Percentiles rank a stretch among this genome's conserved stretches.
These are phyloP conservation scores for Pulicaria dysenterica DNA, from an alignment of 129 eudicot genomes.

Conservation along the genomic window DNA sequence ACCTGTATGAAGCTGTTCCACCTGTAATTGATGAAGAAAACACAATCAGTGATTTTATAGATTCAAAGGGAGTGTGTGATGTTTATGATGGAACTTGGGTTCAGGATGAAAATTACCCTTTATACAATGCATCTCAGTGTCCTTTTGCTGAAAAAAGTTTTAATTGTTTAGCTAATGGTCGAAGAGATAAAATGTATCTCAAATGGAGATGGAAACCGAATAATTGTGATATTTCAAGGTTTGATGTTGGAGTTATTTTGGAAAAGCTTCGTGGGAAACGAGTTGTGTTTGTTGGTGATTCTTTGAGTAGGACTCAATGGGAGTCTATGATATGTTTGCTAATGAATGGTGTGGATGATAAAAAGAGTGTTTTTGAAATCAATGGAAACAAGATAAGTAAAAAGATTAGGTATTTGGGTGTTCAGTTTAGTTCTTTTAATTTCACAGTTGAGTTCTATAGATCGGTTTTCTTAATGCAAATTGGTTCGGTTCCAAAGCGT, in stretches of 20 bases:
- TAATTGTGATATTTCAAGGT: conserved; percentile 61
- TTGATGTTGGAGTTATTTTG: conserved; percentile 50
- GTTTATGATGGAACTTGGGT: conserved; percentile 86
- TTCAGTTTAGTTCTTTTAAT: conserved; percentile 54
- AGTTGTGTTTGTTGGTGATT: conserved; percentile 93
- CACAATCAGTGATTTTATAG: conserved; percentile 11
- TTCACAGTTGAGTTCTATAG: conserved; percentile 80
- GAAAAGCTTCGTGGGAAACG: conserved; percentile 75
- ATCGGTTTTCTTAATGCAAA: conserved; percentile 69
- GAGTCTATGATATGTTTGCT: conserved; percentile 92
- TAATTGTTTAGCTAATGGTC: conserved; percentile 82
- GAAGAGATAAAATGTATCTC: conserved; percentile 62
- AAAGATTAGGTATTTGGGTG: conserved; percentile 74
- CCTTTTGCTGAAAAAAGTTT: conserved; percentile 84
- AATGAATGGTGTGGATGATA: conserved; percentile 81
- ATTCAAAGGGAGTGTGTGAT: conserved; percentile 46
- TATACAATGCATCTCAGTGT: conserved; percentile 78
- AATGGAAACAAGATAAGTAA: conserved; percentile 75
- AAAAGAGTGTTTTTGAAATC: conserved; percentile 65
- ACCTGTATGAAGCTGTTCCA: conserved; percentile 33
- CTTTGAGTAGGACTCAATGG: conserved; percentile 93
- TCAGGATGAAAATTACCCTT: conserved; percentile 68
- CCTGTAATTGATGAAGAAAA: conserved; percentile 25
- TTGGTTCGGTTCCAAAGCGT: conserved; percentile 60
- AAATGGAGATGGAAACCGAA: conserved; percentile 92